A percentile compares a stretch with the other conserved stretches of the same genome.
These are phyloP conservation scores for Pythium sukuiense DNA, from an alignment of 352 stramenopile genomes.

Conservation along the genomic window DNA sequence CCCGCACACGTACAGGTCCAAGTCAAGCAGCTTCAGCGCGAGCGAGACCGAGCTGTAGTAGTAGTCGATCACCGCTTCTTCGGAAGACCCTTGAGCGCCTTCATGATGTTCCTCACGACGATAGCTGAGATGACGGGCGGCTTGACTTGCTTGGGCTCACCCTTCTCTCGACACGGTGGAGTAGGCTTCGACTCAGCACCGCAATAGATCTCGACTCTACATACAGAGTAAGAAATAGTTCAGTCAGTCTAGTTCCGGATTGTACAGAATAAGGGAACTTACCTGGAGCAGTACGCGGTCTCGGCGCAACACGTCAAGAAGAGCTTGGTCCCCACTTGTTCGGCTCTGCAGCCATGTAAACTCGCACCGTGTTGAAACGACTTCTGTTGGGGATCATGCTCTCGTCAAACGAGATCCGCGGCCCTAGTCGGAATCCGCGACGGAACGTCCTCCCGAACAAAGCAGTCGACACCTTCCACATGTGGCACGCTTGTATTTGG, in stretches of 20 bases:
- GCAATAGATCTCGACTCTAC: conserved; percentile 10
- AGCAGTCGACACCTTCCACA: no score
- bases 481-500: no score
- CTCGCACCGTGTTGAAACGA: conserved; percentile 1
- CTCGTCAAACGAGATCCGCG: not conserved
- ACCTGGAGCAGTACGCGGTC: conserved; percentile 8
- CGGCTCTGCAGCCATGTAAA: conserved; percentile 15
- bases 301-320: conserved; percentile 14
- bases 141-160: not conserved
- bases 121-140: not conserved
- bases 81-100: not conserved
- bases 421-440: not conserved
- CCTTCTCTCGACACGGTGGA: not conserved
- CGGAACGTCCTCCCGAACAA: conserved; percentile 10
- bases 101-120: conserved; percentile 9
- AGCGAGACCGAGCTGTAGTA: conserved; percentile 2
- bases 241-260: not conserved
- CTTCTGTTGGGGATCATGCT: not conserved
- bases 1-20: conserved; percentile 27
- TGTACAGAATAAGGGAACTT: not conserved
- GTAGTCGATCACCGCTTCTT: not conserved
- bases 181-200: not conserved
- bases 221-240: not conserved
- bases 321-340: conserved; percentile 14
- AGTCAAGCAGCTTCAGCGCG: conserved; percentile 14